These are phyloP conservation scores for Moringa oleifera DNA, from an alignment of 345 rosid species.

Conservation along the genomic window DNA sequence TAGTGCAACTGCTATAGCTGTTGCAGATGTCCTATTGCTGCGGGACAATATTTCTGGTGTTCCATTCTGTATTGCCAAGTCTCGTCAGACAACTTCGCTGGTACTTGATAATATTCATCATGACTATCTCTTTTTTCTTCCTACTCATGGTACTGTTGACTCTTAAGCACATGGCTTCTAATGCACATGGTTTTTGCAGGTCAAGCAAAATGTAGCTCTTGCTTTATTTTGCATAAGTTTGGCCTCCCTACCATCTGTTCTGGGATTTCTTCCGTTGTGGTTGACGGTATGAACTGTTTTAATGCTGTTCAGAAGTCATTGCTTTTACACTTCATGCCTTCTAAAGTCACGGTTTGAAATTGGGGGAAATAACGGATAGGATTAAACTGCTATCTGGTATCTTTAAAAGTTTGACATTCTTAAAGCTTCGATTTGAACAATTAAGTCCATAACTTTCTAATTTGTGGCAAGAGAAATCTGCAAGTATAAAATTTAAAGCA, in stretches of 20 bases:
- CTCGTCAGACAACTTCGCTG: conserved; percentile 81
- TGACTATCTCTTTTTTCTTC: background rate
- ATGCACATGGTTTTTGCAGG: conserved; percentile 36
- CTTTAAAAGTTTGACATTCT: too few relatives aligned
- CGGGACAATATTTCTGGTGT: conserved; percentile 73
- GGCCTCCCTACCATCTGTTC: conserved; percentile 82
- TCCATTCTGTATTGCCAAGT: conserved; percentile 86
- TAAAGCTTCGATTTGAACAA: too few relatives aligned
- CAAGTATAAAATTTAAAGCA: too few relatives aligned
- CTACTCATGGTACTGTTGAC: conserved; percentile 5
- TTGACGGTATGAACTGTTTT: conserved; percentile 55
- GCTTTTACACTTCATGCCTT: background rate
- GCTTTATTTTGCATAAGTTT: conserved; percentile 66
- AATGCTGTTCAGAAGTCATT: background rate
- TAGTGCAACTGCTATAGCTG: conserved; percentile 93
- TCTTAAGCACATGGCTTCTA: too few relatives aligned
- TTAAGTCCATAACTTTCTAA: too few relatives aligned
- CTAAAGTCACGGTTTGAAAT: background rate
- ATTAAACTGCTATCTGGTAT: too few relatives aligned
- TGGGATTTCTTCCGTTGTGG: conserved; percentile 92
- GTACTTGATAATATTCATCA: conserved; percentile 24
- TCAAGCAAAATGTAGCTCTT: conserved; percentile 89
- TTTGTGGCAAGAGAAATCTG: too few relatives aligned
- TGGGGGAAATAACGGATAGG: background rate
- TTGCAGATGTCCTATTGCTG: conserved; percentile 81